Percentiles rank a stretch among this genome's conserved stretches.
These are phyloP conservation scores for Aspergillus transmontanensis DNA, from an alignment of 2,329 filamentous ascomycete species.

Conservation along the genomic window DNA sequence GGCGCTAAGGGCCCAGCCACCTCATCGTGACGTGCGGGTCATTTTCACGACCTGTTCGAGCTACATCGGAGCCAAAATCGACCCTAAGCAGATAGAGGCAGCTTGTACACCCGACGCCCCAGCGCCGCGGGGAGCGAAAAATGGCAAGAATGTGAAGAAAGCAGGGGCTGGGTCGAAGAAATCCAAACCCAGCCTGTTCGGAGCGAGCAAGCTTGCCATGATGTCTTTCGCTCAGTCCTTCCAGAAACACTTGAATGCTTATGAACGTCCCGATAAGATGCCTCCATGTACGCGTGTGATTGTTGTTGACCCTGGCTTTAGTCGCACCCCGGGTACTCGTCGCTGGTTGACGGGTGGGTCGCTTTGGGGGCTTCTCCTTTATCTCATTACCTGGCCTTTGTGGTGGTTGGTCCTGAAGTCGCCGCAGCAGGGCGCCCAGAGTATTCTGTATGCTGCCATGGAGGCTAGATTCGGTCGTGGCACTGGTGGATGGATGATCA, in stretches of 20 bases:
- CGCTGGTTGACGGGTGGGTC: constrained; percentile 86
- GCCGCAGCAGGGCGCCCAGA: constrained; percentile 79
- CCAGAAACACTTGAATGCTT: constrained; percentile 86
- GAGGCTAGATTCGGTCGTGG: constrained; percentile 69
- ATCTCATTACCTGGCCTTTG: constrained; percentile 75
- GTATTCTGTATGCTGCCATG: constrained; percentile 83
- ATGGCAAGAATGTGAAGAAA: constrained; percentile 23
- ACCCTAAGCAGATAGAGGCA: constrained; percentile 38
- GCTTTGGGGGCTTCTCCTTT: constrained; percentile 75
- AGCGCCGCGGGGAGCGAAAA: neutral
- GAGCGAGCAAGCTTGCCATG: constrained; percentile 72
- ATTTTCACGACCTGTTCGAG: constrained; percentile 84
- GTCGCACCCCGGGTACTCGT: constrained; percentile 82
- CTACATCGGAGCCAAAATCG: constrained; percentile 77
- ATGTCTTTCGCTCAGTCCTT: constrained; percentile 89
- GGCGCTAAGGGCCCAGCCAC: constrained; percentile 84
- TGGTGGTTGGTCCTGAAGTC: constrained; percentile 91
- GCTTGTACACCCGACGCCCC: neutral
- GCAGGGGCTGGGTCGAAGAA: constrained; percentile 8
- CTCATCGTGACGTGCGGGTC: constrained; percentile 89
- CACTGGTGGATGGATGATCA: constrained; percentile 72
- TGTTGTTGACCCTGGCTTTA: constrained; percentile 82
- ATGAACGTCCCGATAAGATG: constrained; percentile 78
- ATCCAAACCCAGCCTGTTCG: constrained; percentile 52
- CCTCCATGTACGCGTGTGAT: constrained; percentile 83